Conservation (phyloP, 352 stramenopile genomes). For the Pythium phragmiticola region DNA sequence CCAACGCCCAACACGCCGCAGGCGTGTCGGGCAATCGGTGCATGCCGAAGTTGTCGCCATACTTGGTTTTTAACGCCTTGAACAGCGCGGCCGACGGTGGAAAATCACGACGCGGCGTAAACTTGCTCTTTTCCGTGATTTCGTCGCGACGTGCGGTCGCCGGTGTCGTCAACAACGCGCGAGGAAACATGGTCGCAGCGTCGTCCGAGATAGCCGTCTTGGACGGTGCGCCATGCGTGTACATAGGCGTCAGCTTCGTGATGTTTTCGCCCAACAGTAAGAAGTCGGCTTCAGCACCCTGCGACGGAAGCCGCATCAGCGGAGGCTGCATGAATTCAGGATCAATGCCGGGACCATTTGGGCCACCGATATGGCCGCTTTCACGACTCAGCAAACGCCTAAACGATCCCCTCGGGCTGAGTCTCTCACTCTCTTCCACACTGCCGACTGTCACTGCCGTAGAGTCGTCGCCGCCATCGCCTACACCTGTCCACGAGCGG, state of each 20-base stretch:
- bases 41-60: constrained; percentile 76
- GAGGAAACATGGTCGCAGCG: constrained; percentile 73
- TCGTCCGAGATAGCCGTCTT: constrained; percentile 65
- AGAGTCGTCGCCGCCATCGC: constrained; percentile 23
- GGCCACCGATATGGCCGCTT: constrained; percentile 18
- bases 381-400: constrained; percentile 43
- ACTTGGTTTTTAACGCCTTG: constrained; percentile 83
- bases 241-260: constrained; percentile 53
- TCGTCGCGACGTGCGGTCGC: constrained; percentile 64
- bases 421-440: constrained; percentile 24
- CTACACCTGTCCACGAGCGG: constrained; percentile 21
- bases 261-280: constrained; percentile 62
- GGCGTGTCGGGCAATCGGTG: constrained; percentile 70
- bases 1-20: constrained; percentile 76
- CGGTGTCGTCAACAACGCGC: constrained; percentile 50
- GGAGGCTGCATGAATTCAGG: constrained; percentile 26
- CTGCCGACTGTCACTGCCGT: constrained; percentile 15
- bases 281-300: constrained; percentile 49
- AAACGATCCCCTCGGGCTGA: constrained; percentile 51
- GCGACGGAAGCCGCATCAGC: constrained; percentile 36
- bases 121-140: constrained; percentile 81
- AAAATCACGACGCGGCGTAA: constrained; percentile 77
- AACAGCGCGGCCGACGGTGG: constrained; percentile 80
- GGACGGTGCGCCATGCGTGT: constrained; percentile 20
- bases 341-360: constrained; percentile 1